Evolutionary conservation across 177 flowering plant species (phyloP), one percentile per base, ranked within the genome.

Genomic region (Telopea speciosissima): DNA sequence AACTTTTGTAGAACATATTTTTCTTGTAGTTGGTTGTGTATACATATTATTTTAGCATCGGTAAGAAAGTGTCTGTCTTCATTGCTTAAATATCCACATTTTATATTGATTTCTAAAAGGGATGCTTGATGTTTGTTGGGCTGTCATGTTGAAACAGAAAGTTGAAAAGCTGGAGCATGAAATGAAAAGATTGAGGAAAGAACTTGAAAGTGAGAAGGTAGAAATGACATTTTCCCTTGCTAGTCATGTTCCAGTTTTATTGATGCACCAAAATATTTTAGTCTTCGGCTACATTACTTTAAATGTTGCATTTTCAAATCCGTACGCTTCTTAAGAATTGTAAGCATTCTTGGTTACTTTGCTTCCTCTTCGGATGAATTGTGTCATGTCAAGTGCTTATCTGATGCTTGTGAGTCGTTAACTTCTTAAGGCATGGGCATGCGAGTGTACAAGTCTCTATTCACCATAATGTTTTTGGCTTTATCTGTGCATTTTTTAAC

Each of bases 151-250:
- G 80, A 71, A 69, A 62, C 87, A 96, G 99, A 86, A 78, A 81
- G 77, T 83, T 13, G 96, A 90, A 74, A 86, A 83, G 74, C 86
- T 96, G 76, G 93, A 91, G 73, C 76, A 68, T 49, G 97, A 87
- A 76, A 63, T 79, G 21, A 83, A 71, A 76, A 83, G 77, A 72
- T 61, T 86, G 84, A 77, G 79, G 74, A 81, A 86, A 72, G 90
- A 93, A 77, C 93, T 93, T 68, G 97, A 91, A 78, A 78, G 72
- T 72, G 98, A 93, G 78, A 96, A 93, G 99, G 99, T 95, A 89
- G 81, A 77, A 52, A 75, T 68, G 69, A 40, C 54, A 58, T 68
- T 8, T 66, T 62, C 69, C 25, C 62, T 60, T 44, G 56, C 44
- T 70, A 31, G 59, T 69, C 22, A 61, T 28, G 22, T 40, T 31